Conservation (phyloP, 106 monocot genomes). For the Triglochin maritima region DNA sequence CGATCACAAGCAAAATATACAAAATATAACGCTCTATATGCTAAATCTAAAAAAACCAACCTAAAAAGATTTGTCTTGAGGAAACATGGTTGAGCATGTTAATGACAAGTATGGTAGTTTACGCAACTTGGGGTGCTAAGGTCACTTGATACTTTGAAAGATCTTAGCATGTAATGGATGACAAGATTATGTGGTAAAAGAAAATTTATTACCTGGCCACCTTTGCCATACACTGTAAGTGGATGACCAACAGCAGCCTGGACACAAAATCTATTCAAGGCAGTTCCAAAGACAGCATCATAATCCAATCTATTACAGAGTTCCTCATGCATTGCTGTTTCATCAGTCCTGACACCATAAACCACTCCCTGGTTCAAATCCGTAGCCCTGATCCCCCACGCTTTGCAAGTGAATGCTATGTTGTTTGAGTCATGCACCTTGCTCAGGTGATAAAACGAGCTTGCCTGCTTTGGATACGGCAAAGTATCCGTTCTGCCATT, state of each 20-base stretch:
- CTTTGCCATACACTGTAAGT: conserved; percentile 90
- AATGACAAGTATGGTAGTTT: too few species aligned
- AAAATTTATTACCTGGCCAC: conserved; percentile 69
- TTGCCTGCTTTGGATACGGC: conserved; percentile 96
- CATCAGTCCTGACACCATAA: conserved; percentile 84
- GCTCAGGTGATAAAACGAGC: conserved; percentile 95
- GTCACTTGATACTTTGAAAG: background rate
- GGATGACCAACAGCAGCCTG: conserved; percentile 97
- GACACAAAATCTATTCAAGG: conserved; percentile 92
- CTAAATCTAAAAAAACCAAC: too few species aligned
- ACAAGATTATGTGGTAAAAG: background rate
- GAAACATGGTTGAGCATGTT: too few species aligned
- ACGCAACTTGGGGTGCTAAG: too few species aligned
- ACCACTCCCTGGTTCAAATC: conserved; percentile 96
- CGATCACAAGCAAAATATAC: too few species aligned
- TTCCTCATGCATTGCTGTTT: conserved; percentile 88
- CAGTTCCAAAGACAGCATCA: conserved; percentile 92
- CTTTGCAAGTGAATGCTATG: conserved; percentile 91
- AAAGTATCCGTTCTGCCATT: conserved; percentile 97
- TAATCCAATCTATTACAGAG: conserved; percentile 93
- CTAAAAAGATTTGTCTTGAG: too few species aligned
- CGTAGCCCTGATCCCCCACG: conserved; percentile 90
- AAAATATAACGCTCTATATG: too few species aligned
- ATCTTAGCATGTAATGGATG: background rate
- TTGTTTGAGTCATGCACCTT: conserved; percentile 96